Evolutionary conservation across 1,139 yeast species (phyloP), one percentile per base, ranked within the genome.

Genomic region (Wickerhamiella infanticola): DNA sequence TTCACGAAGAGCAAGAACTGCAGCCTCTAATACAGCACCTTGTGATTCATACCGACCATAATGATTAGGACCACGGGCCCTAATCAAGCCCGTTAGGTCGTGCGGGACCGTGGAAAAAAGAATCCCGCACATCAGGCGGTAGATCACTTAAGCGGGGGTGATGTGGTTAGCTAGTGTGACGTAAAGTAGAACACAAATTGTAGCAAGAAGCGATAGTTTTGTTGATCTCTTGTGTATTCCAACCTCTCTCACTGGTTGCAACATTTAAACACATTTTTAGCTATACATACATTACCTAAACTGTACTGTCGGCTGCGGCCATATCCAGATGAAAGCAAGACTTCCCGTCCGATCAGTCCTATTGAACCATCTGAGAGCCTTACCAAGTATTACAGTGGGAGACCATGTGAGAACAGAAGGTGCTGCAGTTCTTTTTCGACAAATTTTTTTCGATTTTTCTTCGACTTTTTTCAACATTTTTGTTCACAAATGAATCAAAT

Each of bases 1-100:
- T 37, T 73, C 73, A 48, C 97, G 67, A 39, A 90, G 64, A 0
- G 94, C 80, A 25, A 90, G 65, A 0, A 90, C 84, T 0, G 95
- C 81, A 0, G 90, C 43, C 75, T 50, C 69, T 75, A 50, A 68
- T 58, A 25, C 25, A 8, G 48, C 18, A 5, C 41, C 46, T 5
- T 35, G 42, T 1, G 35, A 29, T 1, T 35, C 38, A 8, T 26
- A 35, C 5, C 18, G 11, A 9, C 50, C 48, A n/a, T 42, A 49
- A 24, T 42, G 39, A 42, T 57, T 56, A 2, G 63, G 63, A 2
- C 64, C 63, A 26, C 64, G 45, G 4, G 49, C 45, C 13, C 38
- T 39, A 24, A 60, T 47, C 13, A 35, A 2, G 13, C 7, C 37
- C 2, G 37, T 35, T n/a, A 35, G 13, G 23, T 18, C 23, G 7